phyloP scores from a whole-genome alignment of 73 alveolate species.

The Paramecium pentaurelia region DNA sequence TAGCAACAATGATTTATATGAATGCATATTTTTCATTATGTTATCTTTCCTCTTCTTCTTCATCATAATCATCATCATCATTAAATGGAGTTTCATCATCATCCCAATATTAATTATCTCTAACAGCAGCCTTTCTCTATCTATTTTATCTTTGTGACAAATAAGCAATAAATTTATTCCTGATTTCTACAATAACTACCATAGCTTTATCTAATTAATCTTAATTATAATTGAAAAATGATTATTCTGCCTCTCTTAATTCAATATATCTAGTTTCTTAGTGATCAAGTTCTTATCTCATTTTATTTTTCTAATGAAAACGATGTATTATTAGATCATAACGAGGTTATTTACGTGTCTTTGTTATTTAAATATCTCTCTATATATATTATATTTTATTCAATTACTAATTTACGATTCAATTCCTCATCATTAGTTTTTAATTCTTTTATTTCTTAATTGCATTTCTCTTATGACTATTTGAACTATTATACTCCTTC shows the following conservation, averaged over 20 bases:
- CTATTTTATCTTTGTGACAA: background rate
- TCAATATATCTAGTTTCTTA: background rate
- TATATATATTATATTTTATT: background rate
- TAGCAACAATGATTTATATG: background rate
- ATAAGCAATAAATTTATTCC: conserved; percentile 13
- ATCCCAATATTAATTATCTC: background rate
- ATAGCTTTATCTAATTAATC: conserved; percentile 34
- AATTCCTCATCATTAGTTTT: background rate
- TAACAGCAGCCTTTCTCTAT: background rate
- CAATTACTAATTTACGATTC: conserved; percentile 6
- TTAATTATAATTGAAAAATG: background rate
- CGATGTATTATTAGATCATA: background rate
- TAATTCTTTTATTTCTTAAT: background rate
- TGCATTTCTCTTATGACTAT: background rate
- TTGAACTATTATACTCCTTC: background rate
- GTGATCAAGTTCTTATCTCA: conserved; percentile 9
- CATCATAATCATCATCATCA: conserved; percentile 34
- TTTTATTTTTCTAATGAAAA: background rate
- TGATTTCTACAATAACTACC: background rate
- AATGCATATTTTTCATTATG: conserved; percentile 29
- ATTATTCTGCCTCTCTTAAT: background rate
- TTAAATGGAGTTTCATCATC: background rate
- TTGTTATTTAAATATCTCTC: background rate
- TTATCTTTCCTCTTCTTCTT: conserved; percentile 32
- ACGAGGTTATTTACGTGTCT: background rate